Evolutionary conservation across 2,329 filamentous ascomycete genomes (phyloP).

Genomic region (Daldinia sp.): DNA sequence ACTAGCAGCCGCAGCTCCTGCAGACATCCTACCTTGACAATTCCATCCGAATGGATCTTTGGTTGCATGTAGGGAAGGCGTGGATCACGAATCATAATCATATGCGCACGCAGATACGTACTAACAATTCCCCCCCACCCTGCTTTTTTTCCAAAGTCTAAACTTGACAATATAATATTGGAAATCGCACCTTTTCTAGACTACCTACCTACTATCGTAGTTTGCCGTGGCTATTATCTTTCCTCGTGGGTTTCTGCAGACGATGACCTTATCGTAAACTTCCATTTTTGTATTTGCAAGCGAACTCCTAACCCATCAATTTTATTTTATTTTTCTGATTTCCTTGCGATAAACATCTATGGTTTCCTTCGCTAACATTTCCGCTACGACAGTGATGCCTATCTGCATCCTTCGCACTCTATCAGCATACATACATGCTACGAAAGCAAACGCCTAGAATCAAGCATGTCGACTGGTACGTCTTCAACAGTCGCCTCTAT

Average conservation of each 20-base stretch:
- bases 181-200: constrained; percentile 8
- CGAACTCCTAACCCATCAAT: neutral
- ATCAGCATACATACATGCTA: constrained; percentile 25
- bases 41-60: constrained; percentile 14
- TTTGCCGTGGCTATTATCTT: neutral
- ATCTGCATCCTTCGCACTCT: constrained; percentile 16
- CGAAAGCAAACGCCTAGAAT: constrained; percentile 21
- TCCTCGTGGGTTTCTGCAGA: neutral
- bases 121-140: neutral
- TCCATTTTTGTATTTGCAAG: neutral
- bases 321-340: constrained; percentile 10
- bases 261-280: neutral
- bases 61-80: constrained; percentile 17
- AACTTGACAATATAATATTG: neutral
- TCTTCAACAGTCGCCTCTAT: neutral
- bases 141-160: neutral
- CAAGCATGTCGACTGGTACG: constrained; percentile 41
- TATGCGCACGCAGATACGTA: constrained; percentile 12
- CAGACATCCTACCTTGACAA: constrained; percentile 8
- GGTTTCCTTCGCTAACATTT: constrained; percentile 8
- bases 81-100: constrained; percentile 20
- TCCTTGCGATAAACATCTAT: constrained; percentile 3
- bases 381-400: constrained; percentile 31
- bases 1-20: constrained; percentile 20
- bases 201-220: neutral